Base-by-base conservation (phyloP, 192 early-diverging fungal genomes). In the Backusella parvicylindrica region DNA sequence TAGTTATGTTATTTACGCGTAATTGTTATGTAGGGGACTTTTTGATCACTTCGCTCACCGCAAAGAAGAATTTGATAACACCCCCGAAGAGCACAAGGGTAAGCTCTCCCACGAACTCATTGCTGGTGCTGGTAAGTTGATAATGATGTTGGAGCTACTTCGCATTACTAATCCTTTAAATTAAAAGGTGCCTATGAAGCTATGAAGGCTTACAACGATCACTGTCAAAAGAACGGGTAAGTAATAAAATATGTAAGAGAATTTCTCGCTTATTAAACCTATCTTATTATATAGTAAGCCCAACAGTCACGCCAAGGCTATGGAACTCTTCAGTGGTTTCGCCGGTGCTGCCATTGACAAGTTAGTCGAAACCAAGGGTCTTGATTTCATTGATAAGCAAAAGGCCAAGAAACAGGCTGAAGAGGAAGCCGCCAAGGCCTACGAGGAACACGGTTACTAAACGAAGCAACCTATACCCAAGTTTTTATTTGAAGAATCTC, bases 361-460 rank as follows among this genome's bases (percentile, higher is more conserved):
- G 74, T 71, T 82, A 6, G 23, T 84, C 47, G 85, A 86, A 75
- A 82, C 85, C 82, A 86, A 86, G 81, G 85, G 85, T 56, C 71
- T 86, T 53, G 81, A 86, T 65, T 84, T 80, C 71, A 26, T 86
- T 53, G 85, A 86, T 68, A 74, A 77, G 63, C 75, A 84, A 74
- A 86, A 81, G 78, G 81, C 85, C 60, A 86, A 86, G 83, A 76
- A 67, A 12, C 75, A 85, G 49, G 84, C 84, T 70, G 80, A 85
- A 68, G 31, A 83, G 41, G 69, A 82, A 16, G 79, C 76, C 28
- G 31, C 72, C 31, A 3, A 75, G 3, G 70, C 75, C 66, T 85
- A 85, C 50, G 75, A 81, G 3, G 76, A 79, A 23, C 35, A 69
- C 35, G 68, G 23, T 38, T n/a, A 18, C 16, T 47, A 56, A 21